These are phyloP conservation scores for Phoenix dactylifera DNA, from an alignment of 176 grass and related monocot genomes.

Conservation along the genomic window DNA sequence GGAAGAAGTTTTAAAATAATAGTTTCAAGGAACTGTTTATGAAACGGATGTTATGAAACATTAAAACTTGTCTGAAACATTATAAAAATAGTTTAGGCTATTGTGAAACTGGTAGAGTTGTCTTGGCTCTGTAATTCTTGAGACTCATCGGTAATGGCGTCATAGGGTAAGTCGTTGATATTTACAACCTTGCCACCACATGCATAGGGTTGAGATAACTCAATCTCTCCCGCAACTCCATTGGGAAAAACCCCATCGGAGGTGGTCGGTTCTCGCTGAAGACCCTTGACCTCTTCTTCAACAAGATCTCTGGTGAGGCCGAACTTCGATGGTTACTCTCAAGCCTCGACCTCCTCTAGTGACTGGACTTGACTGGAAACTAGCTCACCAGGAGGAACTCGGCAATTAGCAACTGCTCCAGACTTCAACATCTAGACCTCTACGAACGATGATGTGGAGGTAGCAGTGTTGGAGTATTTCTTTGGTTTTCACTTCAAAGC, in stretches of 20 bases:
- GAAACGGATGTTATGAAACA: too few species aligned
- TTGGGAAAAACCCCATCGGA: neutral
- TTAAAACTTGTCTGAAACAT: too few species aligned
- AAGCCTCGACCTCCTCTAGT: neutral
- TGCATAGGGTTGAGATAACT: neutral
- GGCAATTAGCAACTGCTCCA: neutral
- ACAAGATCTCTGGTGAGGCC: neutral
- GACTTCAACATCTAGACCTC: conserved; percentile 7
- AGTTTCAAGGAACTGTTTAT: too few species aligned
- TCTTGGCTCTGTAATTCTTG: too few species aligned
- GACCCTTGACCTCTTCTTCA: conserved; percentile 5
- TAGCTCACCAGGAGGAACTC: neutral
- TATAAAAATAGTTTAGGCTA: too few species aligned
- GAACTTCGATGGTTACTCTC: neutral
- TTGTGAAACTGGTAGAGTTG: too few species aligned
- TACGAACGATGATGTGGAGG: neutral
- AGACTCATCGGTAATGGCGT: neutral
- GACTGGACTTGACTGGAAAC: conserved; percentile 1
- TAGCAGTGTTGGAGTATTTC: too few species aligned
- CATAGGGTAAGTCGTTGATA: neutral
- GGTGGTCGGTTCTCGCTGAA: neutral
- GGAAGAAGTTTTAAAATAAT: too few species aligned
- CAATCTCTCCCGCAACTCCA: neutral
- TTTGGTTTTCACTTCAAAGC: too few species aligned
- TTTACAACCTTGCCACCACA: too few species aligned